Percentiles rank a stretch among this genome's conserved stretches.
Evolutionary conservation across 306 rosid species (phyloP).

Genomic region (Erythrophleum fordii): DNA sequence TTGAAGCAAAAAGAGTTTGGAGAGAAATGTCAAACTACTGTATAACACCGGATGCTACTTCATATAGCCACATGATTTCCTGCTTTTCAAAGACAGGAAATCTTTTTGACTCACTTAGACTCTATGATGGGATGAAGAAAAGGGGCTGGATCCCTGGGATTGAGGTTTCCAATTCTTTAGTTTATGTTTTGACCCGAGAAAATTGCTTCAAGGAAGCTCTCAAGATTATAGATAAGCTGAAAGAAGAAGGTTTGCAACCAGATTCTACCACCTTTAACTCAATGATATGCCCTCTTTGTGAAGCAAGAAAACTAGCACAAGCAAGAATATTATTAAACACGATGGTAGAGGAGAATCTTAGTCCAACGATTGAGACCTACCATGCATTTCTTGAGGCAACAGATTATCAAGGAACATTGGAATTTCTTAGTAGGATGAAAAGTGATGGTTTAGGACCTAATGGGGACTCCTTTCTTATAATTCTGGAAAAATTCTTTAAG

Average conservation of each 20-base stretch:
- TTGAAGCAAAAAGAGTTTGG: conserved; percentile 90
- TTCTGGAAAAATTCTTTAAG: conserved; percentile 61
- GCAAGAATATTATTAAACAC: conserved; percentile 64
- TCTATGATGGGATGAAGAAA: conserved; percentile 87
- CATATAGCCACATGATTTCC: conserved; percentile 83
- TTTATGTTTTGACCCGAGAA: conserved; percentile 60
- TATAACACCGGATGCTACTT: conserved; percentile 70
- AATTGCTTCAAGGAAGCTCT: conserved; percentile 86
- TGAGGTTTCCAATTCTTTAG: conserved; percentile 73
- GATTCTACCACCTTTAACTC: conserved; percentile 77
- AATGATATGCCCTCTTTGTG: conserved; percentile 75
- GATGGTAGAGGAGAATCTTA: conserved; percentile 67
- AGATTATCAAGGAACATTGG: conserved; percentile 66
- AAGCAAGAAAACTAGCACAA: conserved; percentile 60
- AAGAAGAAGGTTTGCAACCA: conserved; percentile 72
- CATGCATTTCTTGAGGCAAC: conserved; percentile 76
- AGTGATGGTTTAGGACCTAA: conserved; percentile 66
- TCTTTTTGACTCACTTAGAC: conserved; percentile 89
- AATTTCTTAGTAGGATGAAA: conserved; percentile 68
- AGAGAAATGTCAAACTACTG: conserved; percentile 83
- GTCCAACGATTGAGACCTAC: conserved; percentile 76
- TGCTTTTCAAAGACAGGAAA: conserved; percentile 84
- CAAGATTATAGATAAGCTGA: conserved; percentile 68
- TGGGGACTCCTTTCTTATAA: conserved; percentile 59
- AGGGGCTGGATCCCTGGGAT: conserved; percentile 65